phyloP scores from a whole-genome alignment of 140 eudicot species.

The Flaveria floridana region DNA sequence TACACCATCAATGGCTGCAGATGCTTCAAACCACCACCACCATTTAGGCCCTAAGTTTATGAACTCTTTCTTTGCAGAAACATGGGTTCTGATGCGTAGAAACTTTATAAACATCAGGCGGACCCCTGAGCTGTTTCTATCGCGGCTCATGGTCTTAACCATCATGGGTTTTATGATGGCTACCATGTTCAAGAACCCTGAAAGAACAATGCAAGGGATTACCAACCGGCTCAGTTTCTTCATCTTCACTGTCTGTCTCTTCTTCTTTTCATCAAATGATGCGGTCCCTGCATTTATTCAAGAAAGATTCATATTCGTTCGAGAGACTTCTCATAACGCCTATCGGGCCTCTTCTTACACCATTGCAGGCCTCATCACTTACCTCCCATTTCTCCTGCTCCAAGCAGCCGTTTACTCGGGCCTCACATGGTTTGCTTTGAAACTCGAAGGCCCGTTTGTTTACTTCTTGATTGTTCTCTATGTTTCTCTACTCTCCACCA shows the following conservation, averaged over 20 bases:
- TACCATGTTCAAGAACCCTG: slow-evolving; percentile 57
- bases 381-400: slow-evolving; percentile 64
- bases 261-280: slow-evolving; percentile 73
- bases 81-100: slow-evolving; percentile 61
- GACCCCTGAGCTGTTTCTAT: slow-evolving; percentile 71
- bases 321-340: slow-evolving; percentile 69
- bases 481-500: slow-evolving; percentile 62
- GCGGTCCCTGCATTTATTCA: slow-evolving; percentile 82
- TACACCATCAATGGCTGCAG: slow-evolving; percentile 42
- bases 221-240: slow-evolving; percentile 67
- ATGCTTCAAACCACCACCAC: slow-evolving; percentile 30
- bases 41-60: slow-evolving; percentile 52
- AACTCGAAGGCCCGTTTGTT: slow-evolving; percentile 52
- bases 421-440: slow-evolving; percentile 57
- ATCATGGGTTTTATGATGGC: slow-evolving; percentile 78
- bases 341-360: slow-evolving; percentile 75
- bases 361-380: slow-evolving; percentile 64
- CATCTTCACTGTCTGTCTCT: slow-evolving; percentile 70
- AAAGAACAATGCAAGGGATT: slow-evolving; percentile 47
- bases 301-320: slow-evolving; percentile 63
- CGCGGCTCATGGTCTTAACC: slow-evolving; percentile 58
- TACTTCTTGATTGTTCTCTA: slow-evolving; percentile 62
- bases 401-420: slow-evolving; percentile 59
- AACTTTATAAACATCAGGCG: slow-evolving; percentile 64
- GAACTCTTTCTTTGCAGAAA: slow-evolving; percentile 58